Conservation (phyloP, 306 rosid genomes). For the Corylus americana region DNA sequence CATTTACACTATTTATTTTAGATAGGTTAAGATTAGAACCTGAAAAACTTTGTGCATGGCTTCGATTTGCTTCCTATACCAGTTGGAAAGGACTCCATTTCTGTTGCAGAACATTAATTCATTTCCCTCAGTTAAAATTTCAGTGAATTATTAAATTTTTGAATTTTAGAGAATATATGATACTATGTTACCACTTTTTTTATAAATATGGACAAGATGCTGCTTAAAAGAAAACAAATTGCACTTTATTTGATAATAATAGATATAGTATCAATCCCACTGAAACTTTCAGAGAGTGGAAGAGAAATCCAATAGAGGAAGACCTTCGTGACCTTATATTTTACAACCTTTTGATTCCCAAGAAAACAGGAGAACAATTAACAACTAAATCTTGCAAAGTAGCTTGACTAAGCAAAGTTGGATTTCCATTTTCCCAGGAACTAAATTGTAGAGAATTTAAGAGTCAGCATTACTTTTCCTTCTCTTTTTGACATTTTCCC, state of each 20-base stretch:
- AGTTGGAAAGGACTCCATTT: constrained; percentile 76
- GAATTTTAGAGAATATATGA: constrained; percentile 39
- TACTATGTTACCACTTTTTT: constrained; percentile 25
- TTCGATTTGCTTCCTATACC: constrained; percentile 98
- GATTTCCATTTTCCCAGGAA: not conserved
- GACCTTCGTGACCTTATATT: not conserved
- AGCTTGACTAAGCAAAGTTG: not conserved
- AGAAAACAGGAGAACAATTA: not conserved
- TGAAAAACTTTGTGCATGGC: constrained; percentile 99
- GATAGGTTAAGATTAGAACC: constrained; percentile 95
- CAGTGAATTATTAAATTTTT: constrained; percentile 48
- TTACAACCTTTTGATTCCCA: not conserved
- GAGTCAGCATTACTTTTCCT: not conserved
- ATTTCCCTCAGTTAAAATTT: constrained; percentile 65
- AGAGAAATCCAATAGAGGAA: not conserved
- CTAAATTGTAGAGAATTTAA: not conserved
- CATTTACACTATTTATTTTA: constrained; percentile 61
- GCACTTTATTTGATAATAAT: not conserved
- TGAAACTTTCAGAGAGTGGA: constrained; percentile 5
- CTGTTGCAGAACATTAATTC: constrained; percentile 95
- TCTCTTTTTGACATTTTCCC: not conserved
- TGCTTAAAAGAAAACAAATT: not conserved
- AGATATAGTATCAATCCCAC: constrained; percentile 9
- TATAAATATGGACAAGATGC: constrained; percentile 1
- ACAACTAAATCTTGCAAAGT: not conserved